Evolutionary conservation across 345 rosid species (phyloP).

Genomic region (Populus pruinosa): DNA sequence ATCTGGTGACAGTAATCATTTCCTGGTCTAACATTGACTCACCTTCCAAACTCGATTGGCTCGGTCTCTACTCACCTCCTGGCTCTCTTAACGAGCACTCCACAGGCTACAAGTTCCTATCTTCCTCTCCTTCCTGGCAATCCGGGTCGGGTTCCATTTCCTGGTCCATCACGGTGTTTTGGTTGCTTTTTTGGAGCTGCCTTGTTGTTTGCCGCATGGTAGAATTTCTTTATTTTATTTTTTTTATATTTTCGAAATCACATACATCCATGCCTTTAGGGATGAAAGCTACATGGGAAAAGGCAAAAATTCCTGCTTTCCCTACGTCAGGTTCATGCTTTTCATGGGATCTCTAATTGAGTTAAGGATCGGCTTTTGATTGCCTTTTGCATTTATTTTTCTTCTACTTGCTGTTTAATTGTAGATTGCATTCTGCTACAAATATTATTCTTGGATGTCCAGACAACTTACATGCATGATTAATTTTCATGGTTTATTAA

Average conservation of each 20-base stretch:
- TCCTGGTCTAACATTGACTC: conserved; percentile 67
- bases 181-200: not conserved
- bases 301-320: not conserved
- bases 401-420: not conserved
- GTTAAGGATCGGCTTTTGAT: not conserved
- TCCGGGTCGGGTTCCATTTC: conserved; percentile 77
- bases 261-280: not conserved
- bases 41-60: conserved; percentile 81
- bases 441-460: not conserved
- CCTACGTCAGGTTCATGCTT: not conserved
- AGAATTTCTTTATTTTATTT: not conserved
- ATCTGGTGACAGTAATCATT: conserved; percentile 61
- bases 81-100: conserved; percentile 61
- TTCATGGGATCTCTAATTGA: not conserved
- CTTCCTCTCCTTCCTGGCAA: conserved; percentile 49
- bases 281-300: not conserved
- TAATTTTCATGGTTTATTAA: no score
- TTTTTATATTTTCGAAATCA: not conserved
- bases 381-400: not conserved
- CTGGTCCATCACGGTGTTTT: conserved; percentile 33
- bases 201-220: not conserved
- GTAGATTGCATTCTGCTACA: not conserved
- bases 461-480: no score
- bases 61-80: conserved; percentile 87
- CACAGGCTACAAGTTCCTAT: conserved; percentile 77